Evolutionary conservation across 208 protist genomes (phyloP).

Genomic region (Borovskyia barvae): DNA sequence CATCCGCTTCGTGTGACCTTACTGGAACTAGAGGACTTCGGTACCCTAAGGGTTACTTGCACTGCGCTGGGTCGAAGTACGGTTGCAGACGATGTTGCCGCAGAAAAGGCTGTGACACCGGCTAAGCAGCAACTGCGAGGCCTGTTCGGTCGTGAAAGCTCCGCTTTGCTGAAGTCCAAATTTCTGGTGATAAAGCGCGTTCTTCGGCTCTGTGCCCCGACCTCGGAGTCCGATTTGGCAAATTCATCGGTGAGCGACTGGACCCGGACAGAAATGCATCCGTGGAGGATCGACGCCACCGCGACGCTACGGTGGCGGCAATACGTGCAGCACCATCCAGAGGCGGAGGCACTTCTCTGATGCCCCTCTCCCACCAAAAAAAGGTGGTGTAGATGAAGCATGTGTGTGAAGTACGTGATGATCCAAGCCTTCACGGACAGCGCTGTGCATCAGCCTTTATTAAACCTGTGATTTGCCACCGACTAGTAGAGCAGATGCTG

Average conservation of each 20-base stretch:
- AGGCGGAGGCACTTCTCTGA: slow-evolving; percentile 1
- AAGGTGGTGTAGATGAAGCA: too few species aligned
- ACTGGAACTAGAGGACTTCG: slow-evolving; percentile 6
- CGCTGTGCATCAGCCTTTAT: too few species aligned
- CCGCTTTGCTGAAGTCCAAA: not conserved
- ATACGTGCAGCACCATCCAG: slow-evolving; percentile 11
- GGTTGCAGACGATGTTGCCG: not conserved
- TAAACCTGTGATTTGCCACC: too few species aligned
- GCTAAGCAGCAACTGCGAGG: slow-evolving; percentile 12
- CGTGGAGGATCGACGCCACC: not conserved
- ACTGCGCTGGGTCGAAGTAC: not conserved
- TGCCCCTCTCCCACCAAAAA: too few species aligned
- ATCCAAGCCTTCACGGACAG: too few species aligned
- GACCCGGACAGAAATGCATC: not conserved
- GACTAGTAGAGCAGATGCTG: too few species aligned
- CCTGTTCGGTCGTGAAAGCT: slow-evolving; percentile 8
- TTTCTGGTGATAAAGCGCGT: slow-evolving; percentile 11
- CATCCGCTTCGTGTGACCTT: slow-evolving; percentile 9
- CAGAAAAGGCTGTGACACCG: slow-evolving; percentile 3
- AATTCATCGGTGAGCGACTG: slow-evolving; percentile 6
- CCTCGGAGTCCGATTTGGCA: not conserved
- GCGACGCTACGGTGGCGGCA: slow-evolving; percentile 13
- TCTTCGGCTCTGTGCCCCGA: slow-evolving; percentile 3
- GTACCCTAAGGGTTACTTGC: slow-evolving; percentile 1
- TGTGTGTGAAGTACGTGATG: too few species aligned